Evolutionary conservation across 768 basidiomycete species (phyloP), one percentile per base, ranked within the genome.

Genomic region (Kwoniella newhampshirensis): DNA sequence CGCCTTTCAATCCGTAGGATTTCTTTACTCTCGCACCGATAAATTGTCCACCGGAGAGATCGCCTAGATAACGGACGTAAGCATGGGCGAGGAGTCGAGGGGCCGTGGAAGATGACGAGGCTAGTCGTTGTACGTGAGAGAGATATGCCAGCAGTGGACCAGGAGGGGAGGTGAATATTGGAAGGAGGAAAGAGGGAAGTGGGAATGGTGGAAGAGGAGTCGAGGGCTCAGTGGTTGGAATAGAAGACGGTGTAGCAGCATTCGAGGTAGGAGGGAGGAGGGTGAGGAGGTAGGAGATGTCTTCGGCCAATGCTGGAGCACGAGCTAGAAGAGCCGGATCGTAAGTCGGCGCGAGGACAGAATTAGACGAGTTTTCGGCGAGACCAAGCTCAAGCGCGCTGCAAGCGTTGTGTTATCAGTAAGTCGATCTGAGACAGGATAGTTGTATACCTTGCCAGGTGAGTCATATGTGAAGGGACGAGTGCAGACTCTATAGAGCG

Each of bases 11-110:
- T 12, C 75, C 79, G 68, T 89, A 90, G 13, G 86, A 82, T 71
- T 86, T 86, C 15, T 81, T 80, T n/a, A 89, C 73, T 30, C 79
- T 80, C 39, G 82, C 79, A 21, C 84, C 80, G 67, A 89, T 84
- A 57, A 81, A 78, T 77, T 89, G 88, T 0, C 89, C 88, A 4
- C 88, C 88, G 41, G 85, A 86, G 28, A 89, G 79, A 71, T 90
- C 88, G 45, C 87, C 88, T 28, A 89, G 81, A 75, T 89, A 89
- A 30, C 87, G 82, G n/a, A 88, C 86, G 68, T 89, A 89, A 1
- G 88, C 81, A 73, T 90, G 89, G 0, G 88, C 85, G 6, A 90
- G 80, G 7, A 91, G 81, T 0, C 76, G 11, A 80, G 83, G 67
- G 81, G 82, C 7, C 64, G 57, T 25, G 79, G 77, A 49, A 78